These are phyloP conservation scores for Ustilago crameri DNA, from an alignment of 1,284 basidiomycete genomes.

Conservation along the genomic window DNA sequence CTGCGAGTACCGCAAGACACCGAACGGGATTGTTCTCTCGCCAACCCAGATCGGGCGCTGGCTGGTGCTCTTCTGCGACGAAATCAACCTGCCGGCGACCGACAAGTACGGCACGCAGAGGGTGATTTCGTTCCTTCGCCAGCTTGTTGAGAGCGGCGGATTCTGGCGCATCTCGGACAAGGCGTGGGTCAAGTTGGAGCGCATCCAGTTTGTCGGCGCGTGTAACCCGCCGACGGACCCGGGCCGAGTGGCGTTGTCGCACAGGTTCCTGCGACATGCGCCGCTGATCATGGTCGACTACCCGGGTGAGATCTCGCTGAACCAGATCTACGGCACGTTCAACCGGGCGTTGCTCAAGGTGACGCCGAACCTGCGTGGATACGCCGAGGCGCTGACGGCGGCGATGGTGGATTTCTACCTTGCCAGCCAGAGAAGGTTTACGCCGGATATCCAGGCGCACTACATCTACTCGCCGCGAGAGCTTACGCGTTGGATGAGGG, in stretches of 20 bases:
- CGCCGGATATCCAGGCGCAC: constrained; percentile 94
- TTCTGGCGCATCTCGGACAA: constrained; percentile 96
- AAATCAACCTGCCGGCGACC: constrained; percentile 95
- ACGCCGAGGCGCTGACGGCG: constrained; percentile 92
- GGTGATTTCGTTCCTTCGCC: constrained; percentile 97
- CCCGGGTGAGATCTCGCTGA: constrained; percentile 94
- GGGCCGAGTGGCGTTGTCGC: constrained; percentile 95
- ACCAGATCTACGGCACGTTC: constrained; percentile 99
- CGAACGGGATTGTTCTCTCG: constrained; percentile 92
- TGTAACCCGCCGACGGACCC: constrained; percentile 99
- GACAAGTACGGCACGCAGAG: constrained; percentile 99
- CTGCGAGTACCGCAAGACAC: constrained; percentile 98
- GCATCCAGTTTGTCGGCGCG: constrained; percentile 98
- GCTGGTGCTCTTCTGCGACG: constrained; percentile 99
- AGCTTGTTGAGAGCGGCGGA: constrained; percentile 92
- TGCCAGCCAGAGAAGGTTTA: constrained; percentile 92
- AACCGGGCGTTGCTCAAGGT: constrained; percentile 96
- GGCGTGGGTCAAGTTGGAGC: constrained; percentile 96
- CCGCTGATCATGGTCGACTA: constrained; percentile 99
- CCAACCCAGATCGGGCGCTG: constrained; percentile 95
- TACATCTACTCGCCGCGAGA: constrained; percentile 99
- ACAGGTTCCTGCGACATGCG: constrained; percentile 96
- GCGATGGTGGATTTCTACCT: constrained; percentile 98
- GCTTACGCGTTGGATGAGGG: constrained; percentile 95
- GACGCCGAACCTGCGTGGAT: constrained; percentile 89